Evolutionary conservation across 2,329 filamentous ascomycete species (phyloP).

Genomic region (Huntiella savannae): DNA sequence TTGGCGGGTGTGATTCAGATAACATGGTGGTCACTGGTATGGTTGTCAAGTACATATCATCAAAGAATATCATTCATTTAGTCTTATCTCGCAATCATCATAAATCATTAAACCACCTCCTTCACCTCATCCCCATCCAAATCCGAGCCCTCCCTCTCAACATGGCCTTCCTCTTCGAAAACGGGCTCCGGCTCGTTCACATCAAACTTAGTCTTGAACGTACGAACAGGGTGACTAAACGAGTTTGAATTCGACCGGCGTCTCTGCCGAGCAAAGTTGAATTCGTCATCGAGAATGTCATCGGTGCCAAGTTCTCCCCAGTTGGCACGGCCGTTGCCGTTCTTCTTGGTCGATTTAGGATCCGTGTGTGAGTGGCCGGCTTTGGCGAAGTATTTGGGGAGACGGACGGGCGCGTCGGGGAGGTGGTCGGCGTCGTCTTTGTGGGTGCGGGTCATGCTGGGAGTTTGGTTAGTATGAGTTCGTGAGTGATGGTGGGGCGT

Average conservation of each 20-base stretch:
- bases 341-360: conserved; percentile 82
- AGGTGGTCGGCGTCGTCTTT: conserved; percentile 44
- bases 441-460: conserved; percentile 85
- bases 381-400: conserved; percentile 90
- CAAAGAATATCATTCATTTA: too few relatives aligned
- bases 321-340: conserved; percentile 79
- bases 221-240: conserved; percentile 46
- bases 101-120: too few relatives aligned
- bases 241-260: conserved; percentile 84
- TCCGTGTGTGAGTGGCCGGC: conserved; percentile 60
- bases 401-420: conserved; percentile 65
- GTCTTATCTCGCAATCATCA: too few relatives aligned
- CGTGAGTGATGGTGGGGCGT: conserved; percentile 10
- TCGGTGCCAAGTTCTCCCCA: conserved; percentile 80
- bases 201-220: conserved; percentile 97
- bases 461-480: not conserved
- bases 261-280: conserved; percentile 68
- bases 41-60: too few relatives aligned
- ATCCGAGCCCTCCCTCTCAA: conserved; percentile 22
- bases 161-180: conserved; percentile 74
- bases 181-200: conserved; percentile 73
- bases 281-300: conserved; percentile 60
- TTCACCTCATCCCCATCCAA: too few relatives aligned
- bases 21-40: too few relatives aligned
- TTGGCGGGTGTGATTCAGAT: too few relatives aligned